Evolutionary conservation across 2,329 filamentous ascomycete genomes (phyloP).

Genomic region (Teratosphaeria viscida): DNA sequence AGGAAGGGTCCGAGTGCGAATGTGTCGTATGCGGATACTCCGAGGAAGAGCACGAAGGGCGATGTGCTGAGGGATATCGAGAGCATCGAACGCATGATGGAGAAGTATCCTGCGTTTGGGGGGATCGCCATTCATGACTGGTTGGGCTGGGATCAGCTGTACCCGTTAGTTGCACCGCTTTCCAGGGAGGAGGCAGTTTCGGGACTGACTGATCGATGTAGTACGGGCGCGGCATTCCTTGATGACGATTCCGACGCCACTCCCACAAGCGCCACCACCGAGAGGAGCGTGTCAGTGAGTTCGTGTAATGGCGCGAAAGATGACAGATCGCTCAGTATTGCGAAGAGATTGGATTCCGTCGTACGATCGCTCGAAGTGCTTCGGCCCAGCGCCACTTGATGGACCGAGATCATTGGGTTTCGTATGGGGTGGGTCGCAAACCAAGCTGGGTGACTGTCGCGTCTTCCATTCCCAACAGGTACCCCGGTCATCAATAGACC

Average conservation of each 20-base stretch:
- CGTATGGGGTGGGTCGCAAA: too few relatives aligned
- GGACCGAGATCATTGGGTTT: background rate
- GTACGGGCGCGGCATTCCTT: background rate
- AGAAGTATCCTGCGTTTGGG: conserved; percentile 1
- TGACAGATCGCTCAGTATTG: background rate
- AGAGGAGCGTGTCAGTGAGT: background rate
- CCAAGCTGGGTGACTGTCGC: too few relatives aligned
- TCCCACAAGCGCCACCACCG: background rate
- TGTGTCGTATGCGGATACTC: conserved; percentile 1
- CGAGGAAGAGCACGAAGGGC: background rate
- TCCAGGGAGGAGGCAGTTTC: background rate
- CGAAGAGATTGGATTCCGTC: background rate
- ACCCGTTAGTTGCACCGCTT: background rate
- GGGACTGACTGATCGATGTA: background rate
- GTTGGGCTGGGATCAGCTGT: background rate
- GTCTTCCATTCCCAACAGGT: too few relatives aligned
- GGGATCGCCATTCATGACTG: conserved; percentile 2
- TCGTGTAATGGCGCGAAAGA: background rate
- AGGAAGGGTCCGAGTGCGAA: background rate
- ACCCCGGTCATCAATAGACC: too few relatives aligned
- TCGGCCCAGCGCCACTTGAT: background rate
- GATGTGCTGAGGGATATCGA: background rate
- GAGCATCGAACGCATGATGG: background rate
- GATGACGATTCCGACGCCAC: background rate
- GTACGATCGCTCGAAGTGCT: background rate